phyloP scores from a whole-genome alignment of 1,284 basidiomycete genomes.

The Ustilago loliicola region DNA sequence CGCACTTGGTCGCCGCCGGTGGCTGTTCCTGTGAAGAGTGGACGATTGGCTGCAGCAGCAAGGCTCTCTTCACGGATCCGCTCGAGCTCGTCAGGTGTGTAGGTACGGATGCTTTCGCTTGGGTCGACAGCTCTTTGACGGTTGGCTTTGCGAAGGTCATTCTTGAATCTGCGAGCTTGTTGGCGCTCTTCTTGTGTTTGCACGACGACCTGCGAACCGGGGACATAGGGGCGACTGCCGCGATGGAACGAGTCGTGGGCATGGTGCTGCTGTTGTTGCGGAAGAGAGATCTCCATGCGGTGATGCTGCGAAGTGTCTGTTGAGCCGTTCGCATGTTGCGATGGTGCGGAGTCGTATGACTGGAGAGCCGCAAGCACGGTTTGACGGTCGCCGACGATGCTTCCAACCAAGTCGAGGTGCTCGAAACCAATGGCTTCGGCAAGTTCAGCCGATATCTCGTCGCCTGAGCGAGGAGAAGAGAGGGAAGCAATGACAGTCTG shows the following conservation, averaged over 20 bases:
- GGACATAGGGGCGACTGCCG: conserved; percentile 60
- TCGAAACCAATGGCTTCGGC: conserved; percentile 89
- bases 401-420: conserved; percentile 76
- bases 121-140: conserved; percentile 22
- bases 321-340: conserved; percentile 23
- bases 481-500: conserved; percentile 28
- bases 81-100: conserved; percentile 76
- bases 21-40: conserved; percentile 77
- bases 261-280: conserved; percentile 47
- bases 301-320: conserved; percentile 22
- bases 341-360: not conserved
- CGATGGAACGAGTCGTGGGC: conserved; percentile 33
- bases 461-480: conserved; percentile 65
- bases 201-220: conserved; percentile 67
- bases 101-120: conserved; percentile 59
- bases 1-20: conserved; percentile 74
- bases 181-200: conserved; percentile 65
- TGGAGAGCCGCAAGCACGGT: conserved; percentile 50
- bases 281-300: conserved; percentile 17
- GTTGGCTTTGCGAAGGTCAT: conserved; percentile 43
- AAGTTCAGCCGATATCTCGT: conserved; percentile 83
- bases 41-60: conserved; percentile 78
- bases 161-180: conserved; percentile 64
- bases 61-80: conserved; percentile 79
- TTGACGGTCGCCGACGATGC: conserved; percentile 71